Percentiles rank a stretch among this genome's conserved stretches.
These are phyloP conservation scores for Aspergillus eucalypticola DNA, from an alignment of 2,329 filamentous ascomycete species.

Conservation along the genomic window DNA sequence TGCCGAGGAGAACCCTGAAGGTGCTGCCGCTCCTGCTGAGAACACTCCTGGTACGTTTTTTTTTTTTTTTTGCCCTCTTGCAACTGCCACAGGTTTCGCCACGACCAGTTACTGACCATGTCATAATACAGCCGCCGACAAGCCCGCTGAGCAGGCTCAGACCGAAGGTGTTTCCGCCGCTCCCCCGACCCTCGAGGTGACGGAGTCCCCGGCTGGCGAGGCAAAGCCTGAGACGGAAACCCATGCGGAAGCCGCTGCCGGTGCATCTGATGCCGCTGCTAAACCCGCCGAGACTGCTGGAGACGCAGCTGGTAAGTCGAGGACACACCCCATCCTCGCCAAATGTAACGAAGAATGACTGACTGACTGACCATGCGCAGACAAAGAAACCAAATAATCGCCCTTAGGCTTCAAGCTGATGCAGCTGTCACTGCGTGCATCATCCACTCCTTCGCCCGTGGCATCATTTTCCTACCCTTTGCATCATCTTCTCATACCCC, in stretches of 20 bases:
- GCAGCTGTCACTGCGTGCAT: slow-evolving; percentile 1
- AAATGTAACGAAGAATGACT: slow-evolving; percentile 6
- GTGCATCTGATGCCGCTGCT: slow-evolving; percentile 5
- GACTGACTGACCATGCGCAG: slow-evolving; percentile 5
- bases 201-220: slow-evolving; percentile 10
- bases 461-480: slow-evolving; percentile 11
- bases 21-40: slow-evolving; percentile 13
- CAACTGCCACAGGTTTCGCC: background rate
- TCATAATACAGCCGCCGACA: slow-evolving; percentile 8
- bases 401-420: slow-evolving; percentile 16
- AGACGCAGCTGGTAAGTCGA: slow-evolving; percentile 13
- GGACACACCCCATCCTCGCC: too few species aligned
- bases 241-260: slow-evolving; percentile 9
- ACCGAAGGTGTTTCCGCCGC: slow-evolving; percentile 3
- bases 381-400: slow-evolving; percentile 12
- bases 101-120: background rate
- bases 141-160: slow-evolving; percentile 3
- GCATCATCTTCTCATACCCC: slow-evolving; percentile 20
- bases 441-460: slow-evolving; percentile 3
- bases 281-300: slow-evolving; percentile 18
- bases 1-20: slow-evolving; percentile 16
- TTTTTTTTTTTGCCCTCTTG: too few species aligned
- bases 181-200: slow-evolving; percentile 3
- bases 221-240: slow-evolving; percentile 10
- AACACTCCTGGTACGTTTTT: slow-evolving; percentile 19